Evolutionary conservation across 73 alveolate species (phyloP), one percentile per base, ranked within the genome.

Genomic region (Symbiodinium natans): DNA sequence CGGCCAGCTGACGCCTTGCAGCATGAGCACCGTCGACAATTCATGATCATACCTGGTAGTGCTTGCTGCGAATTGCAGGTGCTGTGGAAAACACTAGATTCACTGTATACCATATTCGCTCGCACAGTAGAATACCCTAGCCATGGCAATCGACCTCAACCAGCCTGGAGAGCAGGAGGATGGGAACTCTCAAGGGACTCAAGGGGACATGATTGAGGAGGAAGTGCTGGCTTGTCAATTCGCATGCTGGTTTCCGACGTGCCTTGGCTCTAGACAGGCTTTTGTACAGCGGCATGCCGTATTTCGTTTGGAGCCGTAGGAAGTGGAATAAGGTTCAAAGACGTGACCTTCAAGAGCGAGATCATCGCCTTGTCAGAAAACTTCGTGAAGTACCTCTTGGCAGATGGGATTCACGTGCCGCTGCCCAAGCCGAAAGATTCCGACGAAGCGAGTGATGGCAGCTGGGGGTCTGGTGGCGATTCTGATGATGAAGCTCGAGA

Each of bases 391-490:
- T 89, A 89, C 86, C 56, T 89, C 36, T 17, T 89, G 95, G 95
- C 95, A 15, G 95, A 89, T 40, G 95, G 43, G 15, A 89, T 89
- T 13, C 95, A 89, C 42, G 88, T 90, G 29, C 89, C 97, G 15
- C 31, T 15, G 31, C n/a, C 86, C 73, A 59, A 38, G 94, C 41
- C 63, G 82, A 1, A 34, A 23, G 82, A 46, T 3, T 73, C 42
- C 3, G 94, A 90, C 25, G 89, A 77, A 34, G 97, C 86, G 68
- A 89, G 95, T 46, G 33, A 59, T 33, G 85, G 71, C 41, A 68
- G 95, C 48, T 89, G 95, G 95, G 95, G 95, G 9, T 89, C 95
- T 10, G 95, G 94, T 13, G 95, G 95, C 38, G 95, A 89, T 27
- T 89, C 95, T 17, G 95, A 63, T 11, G 87, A 89, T 11, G 95